A percentile compares a stretch with the other conserved stretches of the same genome.
Evolutionary conservation across 2,329 filamentous ascomycete species (phyloP).

Genomic region (Arthrobotrys entomopaga): DNA sequence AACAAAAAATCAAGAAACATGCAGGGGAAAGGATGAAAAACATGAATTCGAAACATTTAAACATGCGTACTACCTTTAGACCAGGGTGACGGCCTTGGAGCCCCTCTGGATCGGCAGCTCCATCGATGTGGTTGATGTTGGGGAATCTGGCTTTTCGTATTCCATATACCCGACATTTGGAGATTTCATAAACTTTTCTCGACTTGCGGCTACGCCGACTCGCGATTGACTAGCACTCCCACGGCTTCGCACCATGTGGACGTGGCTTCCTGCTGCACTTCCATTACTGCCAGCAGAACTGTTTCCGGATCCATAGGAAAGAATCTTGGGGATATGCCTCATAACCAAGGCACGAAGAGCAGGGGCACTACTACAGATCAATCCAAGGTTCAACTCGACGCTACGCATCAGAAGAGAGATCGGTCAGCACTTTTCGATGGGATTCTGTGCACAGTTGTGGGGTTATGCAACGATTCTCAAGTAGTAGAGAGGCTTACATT

Average conservation of each 20-base stretch:
- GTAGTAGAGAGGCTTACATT: constrained; percentile 14
- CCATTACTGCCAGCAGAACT: constrained; percentile 4
- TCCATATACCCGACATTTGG: constrained; percentile 30
- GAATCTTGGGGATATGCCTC: constrained; percentile 37
- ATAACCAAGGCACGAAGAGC: constrained; percentile 40
- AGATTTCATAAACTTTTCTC: constrained; percentile 14
- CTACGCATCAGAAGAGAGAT: background rate
- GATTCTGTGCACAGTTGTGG: background rate
- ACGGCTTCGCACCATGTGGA: background rate
- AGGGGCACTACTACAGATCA: constrained; percentile 45
- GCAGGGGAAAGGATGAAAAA: background rate
- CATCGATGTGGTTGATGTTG: constrained; percentile 9
- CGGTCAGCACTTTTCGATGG: constrained; percentile 1
- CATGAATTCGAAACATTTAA: background rate
- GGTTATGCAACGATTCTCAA: background rate
- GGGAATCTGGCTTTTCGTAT: constrained; percentile 14
- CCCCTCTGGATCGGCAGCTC: constrained; percentile 31
- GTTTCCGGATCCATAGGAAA: constrained; percentile 26
- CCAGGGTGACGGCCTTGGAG: constrained; percentile 5
- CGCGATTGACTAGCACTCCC: background rate
- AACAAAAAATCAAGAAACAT: too few relatives aligned
- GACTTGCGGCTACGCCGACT: background rate
- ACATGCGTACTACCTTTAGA: constrained; percentile 6
- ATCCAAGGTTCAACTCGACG: constrained; percentile 33
- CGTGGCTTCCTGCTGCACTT: background rate